These are phyloP conservation scores for Penicillium nucicola DNA, from an alignment of 495 filamentous ascomycete genomes.

Conservation along the genomic window DNA sequence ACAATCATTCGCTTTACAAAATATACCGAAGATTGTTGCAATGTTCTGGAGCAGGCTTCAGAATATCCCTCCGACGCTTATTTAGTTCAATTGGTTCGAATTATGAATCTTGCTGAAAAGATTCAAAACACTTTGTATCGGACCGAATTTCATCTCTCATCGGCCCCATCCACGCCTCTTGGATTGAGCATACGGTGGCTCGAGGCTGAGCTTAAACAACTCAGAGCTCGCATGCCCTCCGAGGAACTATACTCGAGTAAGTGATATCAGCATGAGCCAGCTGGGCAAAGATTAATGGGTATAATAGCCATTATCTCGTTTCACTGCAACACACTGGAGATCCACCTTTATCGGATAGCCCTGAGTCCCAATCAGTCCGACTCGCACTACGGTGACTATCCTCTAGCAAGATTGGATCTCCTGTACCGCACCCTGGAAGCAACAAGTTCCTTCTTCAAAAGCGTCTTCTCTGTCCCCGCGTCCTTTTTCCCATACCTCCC, in stretches of 20 bases:
- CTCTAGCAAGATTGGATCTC: constrained; percentile 17
- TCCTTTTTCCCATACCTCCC: constrained; percentile 16
- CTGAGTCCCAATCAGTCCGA: constrained; percentile 14
- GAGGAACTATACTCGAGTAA: constrained; percentile 16
- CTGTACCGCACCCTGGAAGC: constrained; percentile 25
- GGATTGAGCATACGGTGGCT: constrained; percentile 18
- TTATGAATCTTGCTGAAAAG: constrained; percentile 20
- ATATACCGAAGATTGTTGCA: constrained; percentile 26
- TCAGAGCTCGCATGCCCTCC: constrained; percentile 9
- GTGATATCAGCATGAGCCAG: neutral
- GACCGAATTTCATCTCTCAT: constrained; percentile 3
- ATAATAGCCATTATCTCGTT: constrained; percentile 13
- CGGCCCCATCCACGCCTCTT: constrained; percentile 7
- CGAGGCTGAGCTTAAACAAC: constrained; percentile 11
- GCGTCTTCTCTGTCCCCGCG: constrained; percentile 21
- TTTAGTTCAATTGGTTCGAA: constrained; percentile 25
- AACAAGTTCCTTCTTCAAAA: constrained; percentile 27
- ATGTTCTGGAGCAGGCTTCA: constrained; percentile 8
- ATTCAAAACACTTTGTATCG: constrained; percentile 6
- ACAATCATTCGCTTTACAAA: constrained; percentile 24
- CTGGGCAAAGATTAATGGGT: neutral
- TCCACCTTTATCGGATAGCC: constrained; percentile 20
- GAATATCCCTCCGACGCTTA: constrained; percentile 19
- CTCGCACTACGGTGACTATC: constrained; percentile 7
- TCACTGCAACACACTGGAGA: constrained; percentile 22